These are phyloP conservation scores for Neolecta irregularis DNA, from an alignment of 1,139 yeast genomes.

Conservation along the genomic window DNA sequence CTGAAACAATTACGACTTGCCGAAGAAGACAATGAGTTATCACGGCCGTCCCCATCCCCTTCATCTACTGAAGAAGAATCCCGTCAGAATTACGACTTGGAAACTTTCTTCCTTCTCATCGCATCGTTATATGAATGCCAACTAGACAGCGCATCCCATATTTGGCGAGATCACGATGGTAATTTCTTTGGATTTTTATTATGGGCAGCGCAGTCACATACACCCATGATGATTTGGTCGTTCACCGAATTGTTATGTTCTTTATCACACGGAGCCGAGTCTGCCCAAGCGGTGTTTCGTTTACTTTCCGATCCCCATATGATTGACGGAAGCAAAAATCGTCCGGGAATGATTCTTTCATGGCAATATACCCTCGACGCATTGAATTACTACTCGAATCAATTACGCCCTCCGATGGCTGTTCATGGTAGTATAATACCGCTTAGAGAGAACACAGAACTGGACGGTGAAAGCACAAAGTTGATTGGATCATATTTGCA, in stretches of 20 bases:
- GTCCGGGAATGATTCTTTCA: constrained; percentile 22
- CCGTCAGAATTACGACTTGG: constrained; percentile 30
- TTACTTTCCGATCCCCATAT: constrained; percentile 21
- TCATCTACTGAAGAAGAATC: no score
- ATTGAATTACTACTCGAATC: constrained; percentile 39
- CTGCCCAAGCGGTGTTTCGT: constrained; percentile 34
- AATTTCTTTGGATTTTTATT: constrained; percentile 57
- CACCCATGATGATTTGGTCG: constrained; percentile 69
- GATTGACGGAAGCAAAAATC: constrained; percentile 3
- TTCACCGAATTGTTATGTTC: constrained; percentile 68
- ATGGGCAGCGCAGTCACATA: constrained; percentile 80
- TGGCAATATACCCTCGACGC: constrained; percentile 47
- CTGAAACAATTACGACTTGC: constrained; percentile 65
- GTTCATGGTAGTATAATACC: constrained; percentile 1
- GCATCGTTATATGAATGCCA: constrained; percentile 54
- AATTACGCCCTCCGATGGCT: constrained; percentile 23
- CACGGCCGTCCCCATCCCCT: no score
- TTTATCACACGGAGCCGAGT: constrained; percentile 45
- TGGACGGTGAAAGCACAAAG: constrained; percentile 70
- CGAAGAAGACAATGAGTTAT: constrained; percentile 67
- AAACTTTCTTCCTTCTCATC: constrained; percentile 67
- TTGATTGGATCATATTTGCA: constrained; percentile 59
- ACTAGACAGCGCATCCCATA: constrained; percentile 40
- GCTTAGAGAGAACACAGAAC: constrained; percentile 25
- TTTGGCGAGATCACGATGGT: constrained; percentile 59